Percentiles rank a stretch among this genome's conserved stretches.
These are phyloP conservation scores for Symbiodinium pilosum DNA, from an alignment of 73 alveolate species.

Conservation along the genomic window DNA sequence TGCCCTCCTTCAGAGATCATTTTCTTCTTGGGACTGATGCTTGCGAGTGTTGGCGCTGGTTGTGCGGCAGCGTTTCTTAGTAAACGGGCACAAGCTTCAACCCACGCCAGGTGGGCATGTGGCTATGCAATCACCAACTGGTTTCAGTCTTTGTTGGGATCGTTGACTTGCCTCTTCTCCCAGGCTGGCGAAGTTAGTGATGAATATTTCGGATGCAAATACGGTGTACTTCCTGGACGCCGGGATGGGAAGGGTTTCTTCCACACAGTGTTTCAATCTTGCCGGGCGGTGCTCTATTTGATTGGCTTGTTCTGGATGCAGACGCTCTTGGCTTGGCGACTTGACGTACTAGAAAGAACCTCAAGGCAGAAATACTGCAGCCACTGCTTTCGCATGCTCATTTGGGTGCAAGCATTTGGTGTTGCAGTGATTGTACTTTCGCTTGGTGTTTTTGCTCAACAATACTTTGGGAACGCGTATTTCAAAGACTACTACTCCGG, in stretches of 20 bases:
- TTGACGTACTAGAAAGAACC: neutral
- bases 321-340: neutral
- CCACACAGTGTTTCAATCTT: neutral
- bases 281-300: neutral
- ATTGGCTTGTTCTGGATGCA: neutral
- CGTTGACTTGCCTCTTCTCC: neutral
- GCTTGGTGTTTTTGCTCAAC: neutral
- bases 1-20: neutral
- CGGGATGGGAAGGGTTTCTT: neutral
- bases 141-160: slow-evolving; percentile 24
- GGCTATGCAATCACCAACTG: neutral
- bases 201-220: neutral
- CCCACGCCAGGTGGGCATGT: neutral
- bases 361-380: neutral
- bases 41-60: neutral
- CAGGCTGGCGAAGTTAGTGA: neutral
- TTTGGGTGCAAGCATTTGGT: slow-evolving; percentile 6
- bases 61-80: slow-evolving; percentile 10
- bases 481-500: neutral
- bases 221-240: neutral
- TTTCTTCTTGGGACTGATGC: slow-evolving; percentile 3
- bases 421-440: neutral
- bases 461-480: neutral
- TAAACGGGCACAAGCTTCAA: neutral
- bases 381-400: neutral